phyloP scores from a whole-genome alignment of 225 moss, liverwort and hornwort genomes.

The Thuidium tamariscinum region DNA sequence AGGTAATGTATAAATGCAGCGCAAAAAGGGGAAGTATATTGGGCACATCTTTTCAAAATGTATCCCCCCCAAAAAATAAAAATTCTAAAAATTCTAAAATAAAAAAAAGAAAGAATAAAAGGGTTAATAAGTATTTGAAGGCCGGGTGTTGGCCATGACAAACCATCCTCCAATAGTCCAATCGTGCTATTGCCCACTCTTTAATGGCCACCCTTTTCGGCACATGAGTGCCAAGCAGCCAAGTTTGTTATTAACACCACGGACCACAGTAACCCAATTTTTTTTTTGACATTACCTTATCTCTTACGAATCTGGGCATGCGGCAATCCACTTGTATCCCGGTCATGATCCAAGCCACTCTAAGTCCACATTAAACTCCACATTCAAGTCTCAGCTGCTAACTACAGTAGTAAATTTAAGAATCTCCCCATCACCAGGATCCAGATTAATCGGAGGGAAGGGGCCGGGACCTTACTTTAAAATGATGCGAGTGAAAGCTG shows the following conservation, averaged over 20 bases:
- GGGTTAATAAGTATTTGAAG: not conserved
- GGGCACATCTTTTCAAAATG: not conserved
- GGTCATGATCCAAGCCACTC: not conserved
- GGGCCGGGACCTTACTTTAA: not conserved
- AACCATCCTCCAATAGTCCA: not conserved
- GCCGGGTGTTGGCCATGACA: not conserved
- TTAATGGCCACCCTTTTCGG: not conserved
- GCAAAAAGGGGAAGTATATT: not conserved
- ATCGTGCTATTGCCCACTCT: not conserved
- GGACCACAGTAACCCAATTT: not conserved
- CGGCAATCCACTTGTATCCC: not conserved
- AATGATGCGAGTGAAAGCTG: not conserved
- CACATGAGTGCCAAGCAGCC: not conserved
- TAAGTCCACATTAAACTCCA: not conserved
- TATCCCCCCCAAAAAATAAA: not conserved
- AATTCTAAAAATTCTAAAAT: too few relatives aligned
- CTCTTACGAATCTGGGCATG: not conserved
- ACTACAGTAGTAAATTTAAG: too few relatives aligned
- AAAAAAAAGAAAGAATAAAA: too few relatives aligned
- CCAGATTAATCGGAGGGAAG: not conserved
- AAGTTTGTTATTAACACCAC: not conserved
- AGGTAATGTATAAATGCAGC: not conserved
- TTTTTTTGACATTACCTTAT: not conserved
- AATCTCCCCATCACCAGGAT: not conserved
- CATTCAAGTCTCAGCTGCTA: not conserved